Percentiles rank a stretch among this genome's conserved stretches.
Evolutionary conservation across 23 red algal genomes (phyloP).

Genomic region (Gracilaria gracilis): DNA sequence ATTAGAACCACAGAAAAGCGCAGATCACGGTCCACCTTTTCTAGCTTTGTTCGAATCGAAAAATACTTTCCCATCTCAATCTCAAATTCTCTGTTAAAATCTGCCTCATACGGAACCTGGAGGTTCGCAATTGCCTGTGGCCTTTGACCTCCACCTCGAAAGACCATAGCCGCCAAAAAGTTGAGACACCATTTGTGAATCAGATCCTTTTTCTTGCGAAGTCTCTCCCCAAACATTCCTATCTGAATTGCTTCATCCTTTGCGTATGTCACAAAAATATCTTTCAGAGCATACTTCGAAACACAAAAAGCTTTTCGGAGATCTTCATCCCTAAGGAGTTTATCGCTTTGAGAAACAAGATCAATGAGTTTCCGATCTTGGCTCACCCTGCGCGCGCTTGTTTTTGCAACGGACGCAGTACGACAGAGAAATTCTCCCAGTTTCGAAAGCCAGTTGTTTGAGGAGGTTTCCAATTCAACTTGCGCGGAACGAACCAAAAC

Average conservation of each 20-base stretch:
- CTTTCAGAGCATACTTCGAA: background rate
- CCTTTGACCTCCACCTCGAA: background rate
- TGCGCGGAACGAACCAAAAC: too few species aligned
- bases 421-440: too few species aligned
- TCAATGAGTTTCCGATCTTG: too few species aligned
- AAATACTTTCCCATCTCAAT: background rate
- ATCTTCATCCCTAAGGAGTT: too few species aligned
- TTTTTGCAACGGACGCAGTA: too few species aligned
- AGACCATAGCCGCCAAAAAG: background rate
- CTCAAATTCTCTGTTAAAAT: background rate
- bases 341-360: too few species aligned
- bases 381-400: too few species aligned
- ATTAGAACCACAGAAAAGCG: background rate
- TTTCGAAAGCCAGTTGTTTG: too few species aligned
- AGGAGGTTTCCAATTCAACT: too few species aligned
- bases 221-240: background rate
- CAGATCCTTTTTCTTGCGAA: background rate
- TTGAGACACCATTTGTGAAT: background rate
- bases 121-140: background rate
- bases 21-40: background rate
- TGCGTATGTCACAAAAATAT: background rate
- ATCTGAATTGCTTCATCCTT: background rate
- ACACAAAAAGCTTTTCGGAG: too few species aligned
- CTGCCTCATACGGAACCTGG: background rate
- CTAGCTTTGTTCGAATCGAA: background rate